Base-by-base conservation (phyloP, 1,139 yeast genomes). In the Scheffersomyces segobiensis region DNA sequence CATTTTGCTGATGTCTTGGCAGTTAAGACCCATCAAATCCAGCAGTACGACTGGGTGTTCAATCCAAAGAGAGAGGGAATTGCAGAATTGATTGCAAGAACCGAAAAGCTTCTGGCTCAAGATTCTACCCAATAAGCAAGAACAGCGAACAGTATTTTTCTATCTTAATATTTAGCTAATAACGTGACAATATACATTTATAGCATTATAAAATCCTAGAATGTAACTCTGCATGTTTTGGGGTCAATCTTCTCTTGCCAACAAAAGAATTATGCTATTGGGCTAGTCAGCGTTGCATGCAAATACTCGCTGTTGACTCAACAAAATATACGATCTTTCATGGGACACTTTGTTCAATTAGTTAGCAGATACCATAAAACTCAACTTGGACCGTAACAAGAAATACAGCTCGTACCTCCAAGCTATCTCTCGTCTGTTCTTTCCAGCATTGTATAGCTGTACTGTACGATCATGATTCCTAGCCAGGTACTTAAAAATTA, bases 1-100 rank as follows among this genome's bases (percentile, higher is more conserved):
- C 64, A 67, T 3, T 81, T 83, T 77, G 88, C 88, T 3, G 78
- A 80, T 54, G 77, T 80, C 53, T 70, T 83, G 53, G 80, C 71
- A 1, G 78, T 83, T 53, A 67, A 72, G 55, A 66, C 81, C 10
- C 71, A 79, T 56, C 73, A 75, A 62, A 72, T 81, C 3, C 63
- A 69, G 49, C 83, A 80, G 60, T 73, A 72, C 56, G 77, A 72
- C 3, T 77, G 79, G 76, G 53, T 54, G 5, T 46, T 42, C 49
- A 22, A 52, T 17, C 22, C 50, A n/a, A 46, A 50, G 20, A 50
- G 46, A 14, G 19, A 22, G 3, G 50, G 52, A 19, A 54, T 54
- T 46, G 10, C 32, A n/a, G 56, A 54, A 26, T 50, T 54, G 50
- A 54, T 54, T 20, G 26, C 42, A 39, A 48, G 50, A 48, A 48